Conservation (phyloP, 176 grass and related monocot genomes). For the Lolium rigidum region DNA sequence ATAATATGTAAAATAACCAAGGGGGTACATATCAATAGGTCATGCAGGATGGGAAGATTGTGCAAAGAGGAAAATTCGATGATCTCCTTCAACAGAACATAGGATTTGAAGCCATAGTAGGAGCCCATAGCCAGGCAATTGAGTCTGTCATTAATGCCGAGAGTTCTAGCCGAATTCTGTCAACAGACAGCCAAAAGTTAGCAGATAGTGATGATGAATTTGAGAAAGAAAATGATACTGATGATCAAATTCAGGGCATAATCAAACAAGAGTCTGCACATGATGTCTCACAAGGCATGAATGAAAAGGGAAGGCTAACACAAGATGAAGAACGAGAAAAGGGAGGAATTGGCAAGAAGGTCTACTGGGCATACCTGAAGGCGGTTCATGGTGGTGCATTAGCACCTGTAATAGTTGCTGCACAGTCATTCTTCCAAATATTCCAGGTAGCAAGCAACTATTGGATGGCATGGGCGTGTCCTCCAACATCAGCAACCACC, state of each 20-base stretch:
- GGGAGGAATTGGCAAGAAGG: constrained; percentile 79
- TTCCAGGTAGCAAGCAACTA: constrained; percentile 95
- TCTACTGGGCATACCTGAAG: constrained; percentile 88
- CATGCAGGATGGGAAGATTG: constrained; percentile 85
- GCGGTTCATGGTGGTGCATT: constrained; percentile 75
- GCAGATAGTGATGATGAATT: constrained; percentile 53
- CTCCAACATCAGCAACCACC: constrained; percentile 57
- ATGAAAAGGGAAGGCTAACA: constrained; percentile 79
- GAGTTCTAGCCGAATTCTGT: constrained; percentile 75
- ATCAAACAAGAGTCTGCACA: constrained; percentile 83
- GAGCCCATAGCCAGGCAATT: constrained; percentile 90
- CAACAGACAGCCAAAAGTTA: constrained; percentile 38
- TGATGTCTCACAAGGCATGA: constrained; percentile 64
- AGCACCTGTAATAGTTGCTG: constrained; percentile 65
- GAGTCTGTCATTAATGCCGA: constrained; percentile 83
- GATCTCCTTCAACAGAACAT: constrained; percentile 88
- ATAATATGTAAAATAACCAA: constrained; percentile 32
- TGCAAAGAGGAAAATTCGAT: constrained; percentile 80
- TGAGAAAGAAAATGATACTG: constrained; percentile 47
- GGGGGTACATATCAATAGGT: constrained; percentile 66
- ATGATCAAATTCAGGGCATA: constrained; percentile 70
- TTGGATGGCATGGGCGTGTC: constrained; percentile 95
- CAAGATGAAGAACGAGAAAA: constrained; percentile 97
- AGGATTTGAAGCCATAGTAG: constrained; percentile 90
- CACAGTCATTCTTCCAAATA: constrained; percentile 82